Percentiles rank a stretch among this genome's conserved stretches.
Conservation (phyloP, 2,329 filamentous ascomycete species). For the Cladosporium sp. region DNA sequence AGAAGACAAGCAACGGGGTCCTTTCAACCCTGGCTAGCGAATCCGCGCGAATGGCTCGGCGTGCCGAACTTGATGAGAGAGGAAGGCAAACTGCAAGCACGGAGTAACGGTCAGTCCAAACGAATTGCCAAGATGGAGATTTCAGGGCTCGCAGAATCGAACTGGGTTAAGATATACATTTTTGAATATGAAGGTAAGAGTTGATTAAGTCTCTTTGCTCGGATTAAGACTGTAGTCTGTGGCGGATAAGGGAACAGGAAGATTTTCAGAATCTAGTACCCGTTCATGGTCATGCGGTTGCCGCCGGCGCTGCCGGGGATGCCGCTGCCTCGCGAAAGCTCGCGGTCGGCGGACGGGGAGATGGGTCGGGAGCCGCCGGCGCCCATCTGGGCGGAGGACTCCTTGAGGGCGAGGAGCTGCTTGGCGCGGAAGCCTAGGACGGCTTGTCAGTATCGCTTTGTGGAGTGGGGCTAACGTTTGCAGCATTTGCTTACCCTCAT, state of each 20-base stretch:
- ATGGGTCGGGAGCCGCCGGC: slow-evolving; percentile 73
- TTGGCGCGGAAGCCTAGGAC: slow-evolving; percentile 85
- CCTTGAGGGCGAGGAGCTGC: slow-evolving; percentile 95
- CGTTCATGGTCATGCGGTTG: slow-evolving; percentile 97
- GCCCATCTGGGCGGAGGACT: slow-evolving; percentile 80
- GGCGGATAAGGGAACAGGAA: slow-evolving; percentile 12
- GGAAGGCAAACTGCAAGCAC: not conserved
- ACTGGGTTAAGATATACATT: slow-evolving; percentile 15
- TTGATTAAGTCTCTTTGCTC: slow-evolving; percentile 13
- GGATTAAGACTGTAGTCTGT: slow-evolving; percentile 10
- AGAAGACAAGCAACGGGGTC: too few species aligned
- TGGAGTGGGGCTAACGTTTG: not conserved
- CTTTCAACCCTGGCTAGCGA: slow-evolving; percentile 20
- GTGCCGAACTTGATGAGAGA: slow-evolving; percentile 13
- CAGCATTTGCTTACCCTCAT: slow-evolving; percentile 53
- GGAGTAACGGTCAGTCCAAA: not conserved
- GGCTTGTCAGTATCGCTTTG: slow-evolving; percentile 30
- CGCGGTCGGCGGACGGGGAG: slow-evolving; percentile 87
- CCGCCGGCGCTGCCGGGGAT: slow-evolving; percentile 57
- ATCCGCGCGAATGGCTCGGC: slow-evolving; percentile 20
- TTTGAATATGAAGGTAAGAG: slow-evolving; percentile 14
- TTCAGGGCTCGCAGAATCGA: not conserved
- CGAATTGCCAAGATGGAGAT: not conserved
- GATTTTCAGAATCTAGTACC: slow-evolving; percentile 60
- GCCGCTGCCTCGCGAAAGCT: slow-evolving; percentile 47